phyloP scores from a whole-genome alignment of 208 protist species.

The Crithidia fasciculata region DNA sequence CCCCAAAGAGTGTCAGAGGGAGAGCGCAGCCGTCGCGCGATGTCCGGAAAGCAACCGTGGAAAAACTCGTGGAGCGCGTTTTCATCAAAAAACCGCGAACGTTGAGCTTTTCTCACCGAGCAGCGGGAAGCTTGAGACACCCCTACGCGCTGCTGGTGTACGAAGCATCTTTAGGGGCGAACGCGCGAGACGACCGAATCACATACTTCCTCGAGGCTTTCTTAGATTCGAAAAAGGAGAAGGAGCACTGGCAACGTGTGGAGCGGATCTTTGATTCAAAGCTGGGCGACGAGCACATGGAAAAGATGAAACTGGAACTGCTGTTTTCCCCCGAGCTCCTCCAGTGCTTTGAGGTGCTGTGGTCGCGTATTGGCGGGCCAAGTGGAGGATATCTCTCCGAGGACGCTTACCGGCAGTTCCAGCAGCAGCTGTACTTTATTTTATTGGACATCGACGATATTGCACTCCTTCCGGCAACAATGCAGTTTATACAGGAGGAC shows the following conservation, averaged over 20 bases:
- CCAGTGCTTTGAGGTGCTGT: slow-evolving; percentile 55
- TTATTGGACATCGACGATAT: slow-evolving; percentile 60
- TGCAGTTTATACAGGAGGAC: slow-evolving; percentile 59
- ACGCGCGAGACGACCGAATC: slow-evolving; percentile 26
- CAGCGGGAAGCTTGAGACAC: slow-evolving; percentile 64
- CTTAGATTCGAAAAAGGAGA: slow-evolving; percentile 51
- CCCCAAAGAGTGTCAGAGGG: not conserved
- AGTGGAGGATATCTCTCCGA: slow-evolving; percentile 38
- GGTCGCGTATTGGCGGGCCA: slow-evolving; percentile 42
- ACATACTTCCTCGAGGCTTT: slow-evolving; percentile 61
- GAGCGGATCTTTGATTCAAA: slow-evolving; percentile 70
- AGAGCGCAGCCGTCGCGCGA: slow-evolving; percentile 1
- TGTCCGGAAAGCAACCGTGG: slow-evolving; percentile 36
- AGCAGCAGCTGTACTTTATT: slow-evolving; percentile 61
- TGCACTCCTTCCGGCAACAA: slow-evolving; percentile 46
- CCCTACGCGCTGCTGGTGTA: slow-evolving; percentile 60
- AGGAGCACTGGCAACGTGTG: slow-evolving; percentile 57
- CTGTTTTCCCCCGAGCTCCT: slow-evolving; percentile 46
- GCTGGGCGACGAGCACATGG: slow-evolving; percentile 57
- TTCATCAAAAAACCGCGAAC: slow-evolving; percentile 61
- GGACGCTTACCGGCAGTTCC: slow-evolving; percentile 66
- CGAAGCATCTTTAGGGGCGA: slow-evolving; percentile 33
- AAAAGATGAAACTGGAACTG: slow-evolving; percentile 53
- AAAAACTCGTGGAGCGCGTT: slow-evolving; percentile 68
- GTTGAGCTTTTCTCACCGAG: slow-evolving; percentile 80